Percentiles rank a stretch among this genome's conserved stretches.
Conservation (phyloP, 345 rosid genomes). For the Kernera saxatilis region DNA sequence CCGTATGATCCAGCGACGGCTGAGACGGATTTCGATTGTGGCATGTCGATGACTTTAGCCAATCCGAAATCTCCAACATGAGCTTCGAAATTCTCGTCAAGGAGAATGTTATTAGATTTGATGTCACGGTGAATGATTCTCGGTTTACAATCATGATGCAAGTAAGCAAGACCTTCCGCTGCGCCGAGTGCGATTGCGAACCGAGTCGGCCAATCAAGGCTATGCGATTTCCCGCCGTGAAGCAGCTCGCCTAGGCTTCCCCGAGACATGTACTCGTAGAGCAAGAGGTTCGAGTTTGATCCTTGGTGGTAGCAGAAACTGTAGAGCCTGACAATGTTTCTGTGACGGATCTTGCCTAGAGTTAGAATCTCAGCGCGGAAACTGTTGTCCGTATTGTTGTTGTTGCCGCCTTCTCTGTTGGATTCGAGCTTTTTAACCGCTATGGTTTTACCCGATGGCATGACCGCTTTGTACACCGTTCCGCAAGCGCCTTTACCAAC, state of each 20-base stretch:
- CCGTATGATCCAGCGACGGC: constrained; percentile 99
- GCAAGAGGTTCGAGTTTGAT: constrained; percentile 81
- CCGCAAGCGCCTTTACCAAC: constrained; percentile 97
- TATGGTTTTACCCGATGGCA: constrained; percentile 60
- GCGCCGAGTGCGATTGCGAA: constrained; percentile 88
- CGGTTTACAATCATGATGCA: constrained; percentile 96
- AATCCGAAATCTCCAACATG: constrained; percentile 98
- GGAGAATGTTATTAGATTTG: constrained; percentile 85
- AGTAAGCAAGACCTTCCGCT: constrained; percentile 92
- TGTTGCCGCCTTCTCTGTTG: constrained; percentile 63
- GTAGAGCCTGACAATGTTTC: constrained; percentile 88
- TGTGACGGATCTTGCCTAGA: constrained; percentile 85
- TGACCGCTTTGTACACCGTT: constrained; percentile 77
- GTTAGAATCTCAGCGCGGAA: constrained; percentile 88
- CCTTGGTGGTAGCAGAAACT: constrained; percentile 85
- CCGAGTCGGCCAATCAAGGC: constrained; percentile 76
- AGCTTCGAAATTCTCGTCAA: constrained; percentile 85
- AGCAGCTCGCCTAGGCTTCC: constrained; percentile 93
- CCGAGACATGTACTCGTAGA: constrained; percentile 77
- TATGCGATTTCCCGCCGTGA: constrained; percentile 49
- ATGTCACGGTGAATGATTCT: constrained; percentile 92
- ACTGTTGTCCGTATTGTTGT: constrained; percentile 71
- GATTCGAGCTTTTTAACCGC: constrained; percentile 86
- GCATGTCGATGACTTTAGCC: constrained; percentile 95
- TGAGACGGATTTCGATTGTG: constrained; percentile 89